Conservation (phyloP, 2,329 filamentous ascomycete genomes). For the Aureobasidium subglaciale region DNA sequence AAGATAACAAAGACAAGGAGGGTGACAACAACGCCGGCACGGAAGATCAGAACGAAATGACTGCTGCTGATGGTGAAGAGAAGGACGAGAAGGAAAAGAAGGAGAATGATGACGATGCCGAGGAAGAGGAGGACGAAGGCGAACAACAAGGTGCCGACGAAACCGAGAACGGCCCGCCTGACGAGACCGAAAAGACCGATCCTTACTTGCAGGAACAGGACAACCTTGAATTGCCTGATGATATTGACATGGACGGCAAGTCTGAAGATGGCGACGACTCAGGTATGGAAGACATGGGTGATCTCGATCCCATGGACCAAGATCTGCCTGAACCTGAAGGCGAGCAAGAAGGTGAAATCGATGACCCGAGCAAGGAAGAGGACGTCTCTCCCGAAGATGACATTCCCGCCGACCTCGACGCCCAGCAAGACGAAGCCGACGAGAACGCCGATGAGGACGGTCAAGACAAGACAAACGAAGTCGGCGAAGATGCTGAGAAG, state of each 20-base stretch:
- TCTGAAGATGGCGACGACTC: constrained; percentile 36
- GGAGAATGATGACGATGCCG: constrained; percentile 52
- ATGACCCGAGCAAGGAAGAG: constrained; percentile 21
- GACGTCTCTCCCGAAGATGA: constrained; percentile 18
- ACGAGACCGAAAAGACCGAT: constrained; percentile 60
- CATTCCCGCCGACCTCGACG: constrained; percentile 46
- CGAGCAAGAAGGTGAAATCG: constrained; percentile 21
- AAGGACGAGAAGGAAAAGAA: constrained; percentile 49
- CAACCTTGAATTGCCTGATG: constrained; percentile 75
- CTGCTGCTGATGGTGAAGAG: constrained; percentile 41
- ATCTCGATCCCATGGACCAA: constrained; percentile 20
- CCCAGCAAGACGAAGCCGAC: constrained; percentile 44
- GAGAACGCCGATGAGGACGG: constrained; percentile 38
- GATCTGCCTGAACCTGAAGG: constrained; percentile 18
- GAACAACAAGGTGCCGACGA: constrained; percentile 31
- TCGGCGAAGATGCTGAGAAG: constrained; percentile 34
- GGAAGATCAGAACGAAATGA: constrained; percentile 41
- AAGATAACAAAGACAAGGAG: constrained; percentile 76
- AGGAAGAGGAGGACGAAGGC: constrained; percentile 42
- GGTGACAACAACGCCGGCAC: constrained; percentile 51
- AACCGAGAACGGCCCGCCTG: constrained; percentile 58
- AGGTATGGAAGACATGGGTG: constrained; percentile 19
- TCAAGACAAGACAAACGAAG: constrained; percentile 40
- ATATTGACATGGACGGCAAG: constrained; percentile 70
- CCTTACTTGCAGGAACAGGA: constrained; percentile 77